Percentiles rank a stretch among this genome's conserved stretches.
Evolutionary conservation across 306 rosid species (phyloP).

Genomic region (Vachellia pachyceras): DNA sequence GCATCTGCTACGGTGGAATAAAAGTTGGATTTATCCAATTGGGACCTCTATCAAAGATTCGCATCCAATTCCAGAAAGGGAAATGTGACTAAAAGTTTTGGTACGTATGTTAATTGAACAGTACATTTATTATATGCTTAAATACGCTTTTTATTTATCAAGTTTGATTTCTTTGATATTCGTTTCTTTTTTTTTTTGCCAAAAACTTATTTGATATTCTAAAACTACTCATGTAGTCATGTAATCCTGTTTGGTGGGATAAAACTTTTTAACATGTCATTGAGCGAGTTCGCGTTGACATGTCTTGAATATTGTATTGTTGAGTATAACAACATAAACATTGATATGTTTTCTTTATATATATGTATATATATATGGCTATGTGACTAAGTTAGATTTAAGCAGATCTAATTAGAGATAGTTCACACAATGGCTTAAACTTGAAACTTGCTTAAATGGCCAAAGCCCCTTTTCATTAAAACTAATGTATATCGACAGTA

Average conservation of each 20-base stretch:
- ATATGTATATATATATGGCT: no score
- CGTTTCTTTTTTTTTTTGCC: no score
- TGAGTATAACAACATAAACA: not conserved
- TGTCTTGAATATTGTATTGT: not conserved
- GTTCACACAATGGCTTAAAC: no score
- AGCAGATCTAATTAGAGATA: no score
- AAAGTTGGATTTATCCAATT: conserved; percentile 68
- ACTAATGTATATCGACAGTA: no score
- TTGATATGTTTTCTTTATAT: no score
- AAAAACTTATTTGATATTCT: not conserved
- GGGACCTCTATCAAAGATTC: conserved; percentile 60
- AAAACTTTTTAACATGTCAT: not conserved
- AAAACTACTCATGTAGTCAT: not conserved
- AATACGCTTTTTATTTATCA: not conserved
- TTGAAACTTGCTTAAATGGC: no score
- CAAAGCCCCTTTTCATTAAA: no score
- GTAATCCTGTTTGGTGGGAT: not conserved
- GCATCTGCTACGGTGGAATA: conserved; percentile 70
- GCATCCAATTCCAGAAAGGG: conserved; percentile 64
- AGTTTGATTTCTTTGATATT: not conserved
- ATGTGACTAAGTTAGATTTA: no score
- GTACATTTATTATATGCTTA: not conserved
- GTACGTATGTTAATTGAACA: not conserved
- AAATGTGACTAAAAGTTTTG: conserved; percentile 33
- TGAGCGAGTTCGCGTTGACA: not conserved